Evolutionary conservation across 352 stramenopile genomes (phyloP), one percentile per base, ranked within the genome.

Genomic region (Ophiocytium majus): DNA sequence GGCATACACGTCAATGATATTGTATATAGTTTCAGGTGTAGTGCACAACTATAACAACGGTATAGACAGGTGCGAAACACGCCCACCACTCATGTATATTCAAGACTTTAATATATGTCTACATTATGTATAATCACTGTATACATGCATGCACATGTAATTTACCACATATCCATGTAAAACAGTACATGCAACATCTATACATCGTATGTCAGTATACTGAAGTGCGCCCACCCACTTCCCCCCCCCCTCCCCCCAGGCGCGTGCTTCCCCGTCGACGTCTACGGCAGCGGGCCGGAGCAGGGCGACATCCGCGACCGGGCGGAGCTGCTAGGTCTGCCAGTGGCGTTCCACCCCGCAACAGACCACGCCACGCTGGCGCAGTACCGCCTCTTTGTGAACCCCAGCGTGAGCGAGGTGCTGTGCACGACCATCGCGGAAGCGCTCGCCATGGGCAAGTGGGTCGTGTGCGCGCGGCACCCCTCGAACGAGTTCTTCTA

Each of bases 361-460:
- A 86, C 81, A n/a, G 89, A 91, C 82, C 89, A 91, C 82, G 80
- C 86, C 14, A 43, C 80, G 64, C 87, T 91, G 31, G 49, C 43
- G n/a, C 50, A 89, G 34, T 90, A 90, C 80, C 85, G 85, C 28
- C 66, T 79, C 81, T 94, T 95, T 76, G 84, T 95, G 1, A 95
- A 95, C 83, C 90, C 91, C 10, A 93, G 89, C 33, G 90, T 92
- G 64, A 92, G 89, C 0, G 93, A 95, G 88, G 93, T 95, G 0
- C 83, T 95, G 10, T 95, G 92, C 87, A 95, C 93, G 28, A 95
- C 93, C 10, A 91, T 92, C 64, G 92, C 92, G 0, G 93, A 95
- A 86, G 92, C 92, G 28, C 78, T 95, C 36, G 93, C 93, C 28
- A 95, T 95, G 93, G 92, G 92, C 34, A 95, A 95, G 89, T 95